phyloP scores from a whole-genome alignment of 2,329 filamentous ascomycete species.

The Diplocarpon mali region DNA sequence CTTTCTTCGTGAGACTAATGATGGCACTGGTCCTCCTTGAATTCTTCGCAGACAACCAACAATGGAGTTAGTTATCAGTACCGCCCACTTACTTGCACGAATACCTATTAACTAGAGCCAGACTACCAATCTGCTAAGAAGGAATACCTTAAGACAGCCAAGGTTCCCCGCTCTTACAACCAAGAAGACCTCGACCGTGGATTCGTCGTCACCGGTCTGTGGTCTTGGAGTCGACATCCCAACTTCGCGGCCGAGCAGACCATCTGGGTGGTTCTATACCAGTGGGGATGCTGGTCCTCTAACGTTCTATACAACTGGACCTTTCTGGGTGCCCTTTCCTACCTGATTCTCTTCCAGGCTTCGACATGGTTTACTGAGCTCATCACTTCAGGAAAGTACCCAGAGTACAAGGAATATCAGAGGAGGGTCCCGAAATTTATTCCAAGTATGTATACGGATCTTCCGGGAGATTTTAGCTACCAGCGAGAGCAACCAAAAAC shows the following conservation, averaged over 20 bases:
- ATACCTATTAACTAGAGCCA: conserved; percentile 24
- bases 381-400: conserved; percentile 73
- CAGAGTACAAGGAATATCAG: conserved; percentile 80
- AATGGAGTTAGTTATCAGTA: conserved; percentile 57
- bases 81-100: not conserved
- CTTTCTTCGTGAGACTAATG: conserved; percentile 42
- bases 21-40: conserved; percentile 52
- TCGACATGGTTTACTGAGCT: conserved; percentile 82
- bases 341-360: conserved; percentile 75
- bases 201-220: conserved; percentile 76
- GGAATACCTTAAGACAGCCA: conserved; percentile 60
- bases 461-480: conserved; percentile 23
- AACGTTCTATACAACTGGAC: conserved; percentile 70
- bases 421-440: conserved; percentile 73
- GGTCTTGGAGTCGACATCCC: conserved; percentile 81
- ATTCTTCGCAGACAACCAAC: conserved; percentile 80
- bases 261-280: conserved; percentile 80
- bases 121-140: conserved; percentile 75
- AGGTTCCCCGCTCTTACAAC: conserved; percentile 52
- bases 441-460: conserved; percentile 34
- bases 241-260: conserved; percentile 91
- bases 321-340: conserved; percentile 53
- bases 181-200: conserved; percentile 78
- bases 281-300: conserved; percentile 73
- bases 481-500: conserved; percentile 14